Percentiles rank a stretch among this genome's conserved stretches.
These are phyloP conservation scores for Theobroma grandiflorum DNA, from an alignment of 441 rosid genomes.

Conservation along the genomic window DNA sequence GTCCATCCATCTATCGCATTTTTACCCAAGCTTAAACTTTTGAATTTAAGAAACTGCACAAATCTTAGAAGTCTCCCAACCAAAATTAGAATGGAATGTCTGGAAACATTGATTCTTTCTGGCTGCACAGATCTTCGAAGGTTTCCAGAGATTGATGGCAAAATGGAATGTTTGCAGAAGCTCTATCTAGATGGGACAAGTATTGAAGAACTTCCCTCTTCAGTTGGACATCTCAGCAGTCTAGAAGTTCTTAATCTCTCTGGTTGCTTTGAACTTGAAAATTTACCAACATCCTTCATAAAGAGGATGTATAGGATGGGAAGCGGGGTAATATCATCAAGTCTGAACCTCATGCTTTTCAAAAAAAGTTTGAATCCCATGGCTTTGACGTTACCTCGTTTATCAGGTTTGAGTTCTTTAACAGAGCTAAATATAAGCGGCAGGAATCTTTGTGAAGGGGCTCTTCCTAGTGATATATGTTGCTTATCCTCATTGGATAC, in stretches of 20 bases:
- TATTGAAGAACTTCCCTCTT: conserved; percentile 35
- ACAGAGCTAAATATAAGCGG: neutral
- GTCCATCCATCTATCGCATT: conserved; percentile 32
- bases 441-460: too few relatives aligned
- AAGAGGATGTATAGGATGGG: too few relatives aligned
- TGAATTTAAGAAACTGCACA: conserved; percentile 34
- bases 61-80: conserved; percentile 32
- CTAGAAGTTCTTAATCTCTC: neutral
- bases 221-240: conserved; percentile 22
- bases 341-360: too few relatives aligned
- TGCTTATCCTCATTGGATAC: too few relatives aligned
- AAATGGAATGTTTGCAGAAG: conserved; percentile 39
- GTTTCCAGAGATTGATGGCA: conserved; percentile 35
- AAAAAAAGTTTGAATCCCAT: neutral
- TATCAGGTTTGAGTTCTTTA: too few relatives aligned
- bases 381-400: conserved; percentile 16
- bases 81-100: conserved; percentile 34
- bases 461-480: too few relatives aligned
- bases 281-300: too few relatives aligned
- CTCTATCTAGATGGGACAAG: conserved; percentile 37
- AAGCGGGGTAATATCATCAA: too few relatives aligned
- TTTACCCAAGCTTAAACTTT: conserved; percentile 31
- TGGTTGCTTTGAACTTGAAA: too few relatives aligned
- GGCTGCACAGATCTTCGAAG: conserved; percentile 39
- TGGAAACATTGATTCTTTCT: conserved; percentile 36